phyloP scores from a whole-genome alignment of 2,329 filamentous ascomycete genomes.

The Fusarium lateritium region DNA sequence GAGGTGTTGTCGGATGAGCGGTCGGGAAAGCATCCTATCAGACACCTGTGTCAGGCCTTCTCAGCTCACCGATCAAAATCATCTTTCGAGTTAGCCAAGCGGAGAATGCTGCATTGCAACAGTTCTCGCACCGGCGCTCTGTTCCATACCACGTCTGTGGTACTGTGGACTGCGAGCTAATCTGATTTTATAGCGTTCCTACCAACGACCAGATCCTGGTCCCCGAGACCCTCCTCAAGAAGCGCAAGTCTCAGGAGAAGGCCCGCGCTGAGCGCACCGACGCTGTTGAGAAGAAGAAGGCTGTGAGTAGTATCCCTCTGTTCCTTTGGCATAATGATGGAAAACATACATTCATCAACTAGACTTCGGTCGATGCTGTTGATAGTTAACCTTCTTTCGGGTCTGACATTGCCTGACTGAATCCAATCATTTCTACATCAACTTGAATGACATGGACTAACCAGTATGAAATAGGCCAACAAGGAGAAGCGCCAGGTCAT shows the following conservation, averaged over 20 bases:
- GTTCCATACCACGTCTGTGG: conserved; percentile 67
- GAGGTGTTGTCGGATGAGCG: conserved; percentile 86
- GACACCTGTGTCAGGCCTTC: conserved; percentile 16
- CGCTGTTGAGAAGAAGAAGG: conserved; percentile 88
- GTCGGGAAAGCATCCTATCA: background rate
- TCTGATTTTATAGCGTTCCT: conserved; percentile 81
- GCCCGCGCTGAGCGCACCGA: conserved; percentile 89
- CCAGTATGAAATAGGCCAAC: conserved; percentile 77
- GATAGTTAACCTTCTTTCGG: conserved; percentile 99
- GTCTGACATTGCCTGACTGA: conserved; percentile 77
- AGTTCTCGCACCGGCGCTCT: conserved; percentile 91
- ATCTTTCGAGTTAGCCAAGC: conserved; percentile 86
- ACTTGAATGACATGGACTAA: conserved; percentile 53
- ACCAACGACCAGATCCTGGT: conserved; percentile 96
- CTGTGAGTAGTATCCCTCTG: conserved; percentile 75
- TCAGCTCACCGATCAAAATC: conserved; percentile 82
- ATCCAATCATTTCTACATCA: conserved; percentile 40
- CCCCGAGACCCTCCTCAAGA: conserved; percentile 99
- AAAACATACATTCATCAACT: conserved; percentile 88
- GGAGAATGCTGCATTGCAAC: conserved; percentile 93
- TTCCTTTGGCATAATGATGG: conserved; percentile 79
- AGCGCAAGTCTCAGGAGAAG: conserved; percentile 99
- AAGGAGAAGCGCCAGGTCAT: conserved; percentile 99
- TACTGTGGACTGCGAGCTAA: conserved; percentile 83
- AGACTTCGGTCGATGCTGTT: conserved; percentile 98